phyloP scores from a whole-genome alignment of 306 rosid genomes.

The Quercus agrifolia region DNA sequence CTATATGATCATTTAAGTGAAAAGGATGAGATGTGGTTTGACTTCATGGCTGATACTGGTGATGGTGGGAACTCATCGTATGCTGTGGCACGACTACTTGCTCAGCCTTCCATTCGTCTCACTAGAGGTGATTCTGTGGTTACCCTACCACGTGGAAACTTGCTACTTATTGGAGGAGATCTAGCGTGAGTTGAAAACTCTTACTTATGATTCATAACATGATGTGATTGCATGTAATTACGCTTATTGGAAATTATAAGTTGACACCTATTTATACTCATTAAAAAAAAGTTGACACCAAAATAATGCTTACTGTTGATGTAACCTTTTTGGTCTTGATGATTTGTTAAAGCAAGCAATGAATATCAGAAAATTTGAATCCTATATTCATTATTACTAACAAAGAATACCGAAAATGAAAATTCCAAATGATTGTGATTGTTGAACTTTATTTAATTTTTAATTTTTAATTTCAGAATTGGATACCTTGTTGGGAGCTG shows the following conservation, averaged over 20 bases:
- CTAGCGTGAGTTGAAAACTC: slow-evolving; percentile 74
- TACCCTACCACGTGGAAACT: slow-evolving; percentile 72
- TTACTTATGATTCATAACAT: slow-evolving; percentile 4
- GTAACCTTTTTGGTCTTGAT: slow-evolving; percentile 7
- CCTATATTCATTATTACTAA: not conserved
- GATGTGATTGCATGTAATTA: not conserved
- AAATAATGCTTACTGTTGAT: not conserved
- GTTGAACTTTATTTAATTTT: not conserved
- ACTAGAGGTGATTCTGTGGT: slow-evolving; percentile 47
- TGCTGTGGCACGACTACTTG: slow-evolving; percentile 84
- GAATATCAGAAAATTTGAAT: slow-evolving; percentile 9
- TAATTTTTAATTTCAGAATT: not conserved
- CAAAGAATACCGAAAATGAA: not conserved
- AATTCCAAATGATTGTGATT: not conserved
- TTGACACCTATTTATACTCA: slow-evolving; percentile 4
- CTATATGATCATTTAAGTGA: slow-evolving; percentile 70
- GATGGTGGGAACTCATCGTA: slow-evolving; percentile 99
- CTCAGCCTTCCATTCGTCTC: slow-evolving; percentile 69
- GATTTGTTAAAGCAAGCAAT: slow-evolving; percentile 8
- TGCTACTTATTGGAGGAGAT: slow-evolving; percentile 96
- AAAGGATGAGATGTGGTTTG: slow-evolving; percentile 90
- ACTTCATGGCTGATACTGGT: slow-evolving; percentile 99
- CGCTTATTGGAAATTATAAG: slow-evolving; percentile 12
- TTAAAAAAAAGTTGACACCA: slow-evolving; percentile 9
- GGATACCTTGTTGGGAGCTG: not conserved